These are phyloP conservation scores for Sporothrix schenckii DNA, from an alignment of 2,329 filamentous ascomycete species.

Conservation along the genomic window DNA sequence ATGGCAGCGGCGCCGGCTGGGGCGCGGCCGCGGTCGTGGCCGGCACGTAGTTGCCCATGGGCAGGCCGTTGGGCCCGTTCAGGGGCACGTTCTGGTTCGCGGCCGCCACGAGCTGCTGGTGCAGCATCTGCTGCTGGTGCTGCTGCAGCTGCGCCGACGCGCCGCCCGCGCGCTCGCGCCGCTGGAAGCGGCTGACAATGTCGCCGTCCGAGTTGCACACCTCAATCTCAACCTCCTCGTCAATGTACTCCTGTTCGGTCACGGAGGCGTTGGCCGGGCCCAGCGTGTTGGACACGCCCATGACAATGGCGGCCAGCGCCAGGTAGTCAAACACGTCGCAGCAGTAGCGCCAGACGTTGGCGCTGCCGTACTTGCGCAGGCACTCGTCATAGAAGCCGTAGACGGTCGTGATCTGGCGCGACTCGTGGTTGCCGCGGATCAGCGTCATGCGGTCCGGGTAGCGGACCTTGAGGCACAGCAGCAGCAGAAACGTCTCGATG, in stretches of 20 bases:
- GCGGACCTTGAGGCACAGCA: conserved; percentile 93
- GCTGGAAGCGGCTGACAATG: conserved; percentile 70
- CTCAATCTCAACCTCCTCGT: conserved; percentile 86
- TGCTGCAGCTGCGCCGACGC: conserved; percentile 36
- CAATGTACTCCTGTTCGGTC: conserved; percentile 53
- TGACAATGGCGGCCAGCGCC: conserved; percentile 82
- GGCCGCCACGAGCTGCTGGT: conserved; percentile 32
- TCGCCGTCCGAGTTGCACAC: conserved; percentile 83
- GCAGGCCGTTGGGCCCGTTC: conserved; percentile 15
- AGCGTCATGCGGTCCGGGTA: conserved; percentile 97
- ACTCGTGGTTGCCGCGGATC: conserved; percentile 94
- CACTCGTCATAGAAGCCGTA: conserved; percentile 99
- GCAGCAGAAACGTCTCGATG: conserved; percentile 91
- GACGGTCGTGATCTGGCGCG: conserved; percentile 93
- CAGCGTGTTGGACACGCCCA: conserved; percentile 76
- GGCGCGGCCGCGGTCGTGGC: neutral
- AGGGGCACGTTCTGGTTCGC: conserved; percentile 16
- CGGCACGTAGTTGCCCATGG: conserved; percentile 35
- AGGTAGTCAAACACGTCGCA: conserved; percentile 98
- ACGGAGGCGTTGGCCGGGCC: conserved; percentile 52
- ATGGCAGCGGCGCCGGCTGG: too few species aligned
- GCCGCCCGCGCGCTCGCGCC: conserved; percentile 49
- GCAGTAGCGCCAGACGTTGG: conserved; percentile 96
- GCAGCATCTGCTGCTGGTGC: conserved; percentile 38
- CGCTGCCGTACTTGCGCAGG: conserved; percentile 90